Evolutionary conservation across 2,329 filamentous ascomycete genomes (phyloP).

Genomic region (Taxawa tesnikishii): DNA sequence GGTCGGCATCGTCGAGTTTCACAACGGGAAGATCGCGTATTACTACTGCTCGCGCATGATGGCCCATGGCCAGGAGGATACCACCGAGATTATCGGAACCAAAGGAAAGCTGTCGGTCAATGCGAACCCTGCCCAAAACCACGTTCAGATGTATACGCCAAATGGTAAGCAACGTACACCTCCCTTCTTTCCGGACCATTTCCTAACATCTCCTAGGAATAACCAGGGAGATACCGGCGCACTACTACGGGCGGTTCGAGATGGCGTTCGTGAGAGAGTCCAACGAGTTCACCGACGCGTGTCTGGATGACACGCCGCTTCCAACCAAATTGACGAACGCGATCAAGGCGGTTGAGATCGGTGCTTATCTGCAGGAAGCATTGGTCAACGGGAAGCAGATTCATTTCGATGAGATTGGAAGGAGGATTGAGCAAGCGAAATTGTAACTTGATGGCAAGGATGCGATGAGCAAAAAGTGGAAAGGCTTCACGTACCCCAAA

Average conservation of each 20-base stretch:
- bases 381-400: conserved; percentile 5
- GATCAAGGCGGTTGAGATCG: conserved; percentile 7
- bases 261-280: conserved; percentile 6
- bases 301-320: conserved; percentile 4
- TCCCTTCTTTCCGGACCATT: no score
- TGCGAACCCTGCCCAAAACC: conserved; percentile 5
- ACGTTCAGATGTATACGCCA: conserved; percentile 5
- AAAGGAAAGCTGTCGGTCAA: conserved; percentile 23
- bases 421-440: conserved; percentile 2
- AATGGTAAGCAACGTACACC: no score
- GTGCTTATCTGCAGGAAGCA: conserved; percentile 6
- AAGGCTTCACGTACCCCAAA: no score
- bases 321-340: conserved; percentile 5
- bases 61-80: conserved; percentile 30
- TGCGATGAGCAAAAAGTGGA: no score
- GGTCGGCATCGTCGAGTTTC: conserved; percentile 32
- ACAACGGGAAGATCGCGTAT: conserved; percentile 30
- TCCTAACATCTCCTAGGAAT: conserved; percentile 3
- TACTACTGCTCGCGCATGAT: conserved; percentile 32
- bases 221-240: conserved; percentile 5
- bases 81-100: conserved; percentile 31
- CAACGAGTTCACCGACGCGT: conserved; percentile 7
- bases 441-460: conserved; percentile 1
- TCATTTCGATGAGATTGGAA: conserved; percentile 7
- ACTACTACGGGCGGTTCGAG: conserved; percentile 8